Evolutionary conservation across 768 basidiomycete genomes (phyloP).

Genomic region (Macrolepiota albuminosa): DNA sequence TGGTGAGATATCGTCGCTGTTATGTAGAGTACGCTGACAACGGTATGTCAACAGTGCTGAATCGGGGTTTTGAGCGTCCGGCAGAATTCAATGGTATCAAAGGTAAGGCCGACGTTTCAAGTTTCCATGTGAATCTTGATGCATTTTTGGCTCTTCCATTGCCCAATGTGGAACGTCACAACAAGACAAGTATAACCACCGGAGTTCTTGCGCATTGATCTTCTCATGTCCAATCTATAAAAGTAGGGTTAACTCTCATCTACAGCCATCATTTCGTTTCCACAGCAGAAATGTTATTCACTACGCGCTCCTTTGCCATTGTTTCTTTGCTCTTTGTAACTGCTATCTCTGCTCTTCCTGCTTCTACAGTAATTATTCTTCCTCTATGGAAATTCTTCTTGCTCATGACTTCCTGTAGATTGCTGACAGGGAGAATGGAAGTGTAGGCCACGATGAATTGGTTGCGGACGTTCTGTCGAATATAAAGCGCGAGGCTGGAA

Average conservation of each 20-base stretch:
- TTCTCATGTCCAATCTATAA: constrained; percentile 31
- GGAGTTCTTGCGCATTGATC: constrained; percentile 28
- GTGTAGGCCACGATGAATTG: constrained; percentile 11
- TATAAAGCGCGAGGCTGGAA: constrained; percentile 11
- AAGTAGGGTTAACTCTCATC: constrained; percentile 19
- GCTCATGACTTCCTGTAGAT: not conserved
- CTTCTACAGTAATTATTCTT: constrained; percentile 18
- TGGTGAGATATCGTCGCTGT: constrained; percentile 7
- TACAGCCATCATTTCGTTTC: constrained; percentile 21
- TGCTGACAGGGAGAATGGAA: constrained; percentile 4
- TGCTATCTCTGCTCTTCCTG: constrained; percentile 33
- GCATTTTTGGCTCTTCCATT: constrained; percentile 19
- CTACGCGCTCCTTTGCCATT: constrained; percentile 28
- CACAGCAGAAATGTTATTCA: constrained; percentile 25
- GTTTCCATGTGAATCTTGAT: not conserved
- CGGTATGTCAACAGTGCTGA: not conserved
- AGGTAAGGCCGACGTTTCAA: not conserved
- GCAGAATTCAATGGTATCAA: not conserved
- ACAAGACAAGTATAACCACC: constrained; percentile 26
- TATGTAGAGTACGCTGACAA: constrained; percentile 1
- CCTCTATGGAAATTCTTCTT: not conserved
- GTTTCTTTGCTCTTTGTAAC: constrained; percentile 29
- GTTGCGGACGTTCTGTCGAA: not conserved
- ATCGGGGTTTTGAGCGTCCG: constrained; percentile 1
- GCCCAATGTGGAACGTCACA: constrained; percentile 22